Conservation (phyloP, 495 filamentous ascomycete species). For the Apodospora peruviana region DNA sequence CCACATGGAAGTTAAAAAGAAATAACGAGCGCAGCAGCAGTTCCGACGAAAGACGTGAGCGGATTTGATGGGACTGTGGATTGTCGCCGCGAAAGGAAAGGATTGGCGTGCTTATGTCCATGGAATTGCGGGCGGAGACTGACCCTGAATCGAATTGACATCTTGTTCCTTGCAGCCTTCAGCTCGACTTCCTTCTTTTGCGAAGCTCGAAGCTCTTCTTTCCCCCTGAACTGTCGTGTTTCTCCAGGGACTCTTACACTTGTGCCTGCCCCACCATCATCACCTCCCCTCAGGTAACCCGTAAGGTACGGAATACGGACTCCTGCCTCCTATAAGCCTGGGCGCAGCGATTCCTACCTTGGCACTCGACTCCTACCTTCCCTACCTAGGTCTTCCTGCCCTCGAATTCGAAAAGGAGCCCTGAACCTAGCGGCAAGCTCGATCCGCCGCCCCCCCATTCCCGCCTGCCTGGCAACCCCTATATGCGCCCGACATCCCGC, state of each 20-base stretch:
- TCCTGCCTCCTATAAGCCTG: background rate
- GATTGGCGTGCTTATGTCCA: slow-evolving; percentile 14
- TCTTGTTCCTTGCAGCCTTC: background rate
- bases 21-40: slow-evolving; percentile 1
- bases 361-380: too few relatives aligned
- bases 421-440: background rate
- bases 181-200: background rate
- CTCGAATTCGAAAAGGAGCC: too few relatives aligned
- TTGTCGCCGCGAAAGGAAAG: slow-evolving; percentile 14
- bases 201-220: background rate
- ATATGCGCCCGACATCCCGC: slow-evolving; percentile 8
- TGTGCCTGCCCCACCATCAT: background rate
- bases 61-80: background rate
- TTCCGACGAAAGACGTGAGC: background rate
- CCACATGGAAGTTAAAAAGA: slow-evolving; percentile 24
- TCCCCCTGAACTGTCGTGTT: background rate
- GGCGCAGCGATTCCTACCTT: background rate
- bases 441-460: background rate
- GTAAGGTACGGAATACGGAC: background rate
- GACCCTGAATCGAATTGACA: background rate
- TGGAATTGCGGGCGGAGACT: background rate
- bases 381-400: too few relatives aligned
- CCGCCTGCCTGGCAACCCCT: background rate
- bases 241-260: background rate
- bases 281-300: background rate